A percentile compares a stretch with the other conserved stretches of the same genome.
Evolutionary conservation across 1,284 basidiomycete species (phyloP).

Genomic region (Peniophora sp.): DNA sequence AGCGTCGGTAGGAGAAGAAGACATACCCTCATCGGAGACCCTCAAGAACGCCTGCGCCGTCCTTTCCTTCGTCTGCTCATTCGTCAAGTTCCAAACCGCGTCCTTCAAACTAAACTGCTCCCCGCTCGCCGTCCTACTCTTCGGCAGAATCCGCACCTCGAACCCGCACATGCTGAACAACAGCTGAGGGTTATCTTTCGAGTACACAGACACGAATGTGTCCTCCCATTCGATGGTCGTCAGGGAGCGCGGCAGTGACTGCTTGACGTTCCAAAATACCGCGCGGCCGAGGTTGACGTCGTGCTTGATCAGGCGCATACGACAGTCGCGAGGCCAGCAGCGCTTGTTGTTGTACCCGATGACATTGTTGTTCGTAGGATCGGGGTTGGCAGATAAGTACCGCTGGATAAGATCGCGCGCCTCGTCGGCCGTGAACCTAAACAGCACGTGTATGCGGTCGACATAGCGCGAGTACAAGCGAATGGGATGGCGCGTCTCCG

Average conservation of each 20-base stretch:
- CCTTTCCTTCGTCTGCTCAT: conserved; percentile 94
- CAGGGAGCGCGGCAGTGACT: conserved; percentile 89
- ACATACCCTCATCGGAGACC: conserved; percentile 84
- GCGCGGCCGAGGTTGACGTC: conserved; percentile 98
- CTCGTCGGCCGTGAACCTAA: conserved; percentile 98
- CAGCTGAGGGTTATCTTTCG: conserved; percentile 95
- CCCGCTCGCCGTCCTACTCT: conserved; percentile 89
- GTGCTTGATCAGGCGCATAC: conserved; percentile 99
- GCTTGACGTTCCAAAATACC: conserved; percentile 99
- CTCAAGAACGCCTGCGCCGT: conserved; percentile 97
- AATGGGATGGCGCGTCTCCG: conserved; percentile 91
- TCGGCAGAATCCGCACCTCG: conserved; percentile 94
- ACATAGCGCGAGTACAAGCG: conserved; percentile 93
- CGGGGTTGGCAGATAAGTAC: conserved; percentile 93
- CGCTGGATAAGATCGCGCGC: conserved; percentile 96
- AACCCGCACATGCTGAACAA: conserved; percentile 99
- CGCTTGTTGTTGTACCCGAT: conserved; percentile 99
- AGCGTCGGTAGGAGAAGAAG: conserved; percentile 7
- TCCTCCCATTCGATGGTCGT: conserved; percentile 99
- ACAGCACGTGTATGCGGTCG: conserved; percentile 89
- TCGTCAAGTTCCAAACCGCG: conserved; percentile 95
- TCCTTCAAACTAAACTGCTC: conserved; percentile 96
- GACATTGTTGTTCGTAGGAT: conserved; percentile 98
- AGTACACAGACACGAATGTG: conserved; percentile 94
- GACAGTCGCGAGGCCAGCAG: conserved; percentile 98